Base-by-base conservation (phyloP, 495 filamentous ascomycete genomes). In the Neurospora sp. region DNA sequence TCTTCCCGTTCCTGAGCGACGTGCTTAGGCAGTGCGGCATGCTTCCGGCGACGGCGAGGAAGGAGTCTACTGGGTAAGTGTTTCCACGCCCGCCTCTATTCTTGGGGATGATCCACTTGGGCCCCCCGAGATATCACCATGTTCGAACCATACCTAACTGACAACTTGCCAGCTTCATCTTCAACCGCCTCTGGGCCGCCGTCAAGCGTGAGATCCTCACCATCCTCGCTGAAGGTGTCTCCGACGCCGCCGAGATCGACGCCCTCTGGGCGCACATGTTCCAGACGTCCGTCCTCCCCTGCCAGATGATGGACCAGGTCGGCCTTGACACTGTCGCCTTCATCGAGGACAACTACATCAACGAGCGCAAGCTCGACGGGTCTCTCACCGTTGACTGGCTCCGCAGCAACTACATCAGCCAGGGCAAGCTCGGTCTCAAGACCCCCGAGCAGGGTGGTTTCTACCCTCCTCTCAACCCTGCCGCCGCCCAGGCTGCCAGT, bases 131-230 rank as follows among this genome's bases (percentile, higher is more conserved):
- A 22, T 22, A 53, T 53, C 46, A 22, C 20, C 48, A 11, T 48
- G 1, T 46, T 46, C 8, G 42, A 46, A 46, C 8, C 42, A 20
- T 46, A 18, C 1, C 11, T 59, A 18, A 14, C 48, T 59, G 20
- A 59, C 48, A 22, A 11, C 14, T 35, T 12, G 22, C 12, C 35
- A 73, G 59, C 73, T 85, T 89, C 74, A 83, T 90, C 27, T 85
- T 88, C 77, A 88, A 88, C 70, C 85, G 88, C 0, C 80, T 90
- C 27, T 90, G 87, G 87, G 87, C 85, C 0, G 86, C 87, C 6
- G 76, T 87, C 68, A 86, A 88, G 73, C 80, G 84, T 0, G 85
- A 87, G 69, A 80, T 82, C 22, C 73, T 88, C 11, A 76, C 71
- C 9, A 84, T 88, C 38, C 79, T 88, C 18, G 75, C 82, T 3